Conservation (phyloP, 768 basidiomycete species). For the Leccinum sublutescens region DNA sequence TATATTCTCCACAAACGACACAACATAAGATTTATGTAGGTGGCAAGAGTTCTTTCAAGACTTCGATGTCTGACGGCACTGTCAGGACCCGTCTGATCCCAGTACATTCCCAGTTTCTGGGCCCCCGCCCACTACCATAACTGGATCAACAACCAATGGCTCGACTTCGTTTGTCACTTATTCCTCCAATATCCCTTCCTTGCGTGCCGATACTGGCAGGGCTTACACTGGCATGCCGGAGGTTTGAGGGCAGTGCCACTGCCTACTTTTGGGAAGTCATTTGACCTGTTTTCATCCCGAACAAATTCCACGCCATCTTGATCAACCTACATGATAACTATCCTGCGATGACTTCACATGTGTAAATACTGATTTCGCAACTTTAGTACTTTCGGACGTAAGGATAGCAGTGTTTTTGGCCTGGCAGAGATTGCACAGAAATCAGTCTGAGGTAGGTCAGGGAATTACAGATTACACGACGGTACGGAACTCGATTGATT, state of each 20-base stretch:
- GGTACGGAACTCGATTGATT: too few species aligned
- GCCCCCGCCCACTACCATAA: constrained; percentile 13
- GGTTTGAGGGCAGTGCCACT: constrained; percentile 10
- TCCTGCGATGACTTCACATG: neutral
- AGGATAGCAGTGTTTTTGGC: too few species aligned
- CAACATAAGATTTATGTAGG: constrained; percentile 15
- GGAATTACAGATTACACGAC: too few species aligned
- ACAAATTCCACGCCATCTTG: neutral
- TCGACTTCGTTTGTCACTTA: constrained; percentile 11
- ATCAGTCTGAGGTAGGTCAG: too few species aligned
- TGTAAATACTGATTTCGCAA: neutral
- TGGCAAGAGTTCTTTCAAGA: neutral
- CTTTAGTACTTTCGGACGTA: neutral
- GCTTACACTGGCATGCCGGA: constrained; percentile 29
- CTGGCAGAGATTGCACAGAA: too few species aligned
- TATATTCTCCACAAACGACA: too few species aligned
- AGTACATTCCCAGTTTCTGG: constrained; percentile 36
- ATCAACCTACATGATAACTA: neutral
- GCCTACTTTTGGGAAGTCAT: neutral
- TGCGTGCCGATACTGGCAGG: constrained; percentile 12
- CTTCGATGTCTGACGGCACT: constrained; percentile 3
- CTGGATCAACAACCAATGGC: constrained; percentile 5
- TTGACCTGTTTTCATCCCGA: neutral
- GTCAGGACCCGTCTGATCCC: constrained; percentile 37
- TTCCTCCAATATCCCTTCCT: constrained; percentile 3